Percentiles rank a stretch among this genome's conserved stretches.
Evolutionary conservation across 2,329 filamentous ascomycete species (phyloP).

Genomic region (Magnaporthiopsis incrustans): DNA sequence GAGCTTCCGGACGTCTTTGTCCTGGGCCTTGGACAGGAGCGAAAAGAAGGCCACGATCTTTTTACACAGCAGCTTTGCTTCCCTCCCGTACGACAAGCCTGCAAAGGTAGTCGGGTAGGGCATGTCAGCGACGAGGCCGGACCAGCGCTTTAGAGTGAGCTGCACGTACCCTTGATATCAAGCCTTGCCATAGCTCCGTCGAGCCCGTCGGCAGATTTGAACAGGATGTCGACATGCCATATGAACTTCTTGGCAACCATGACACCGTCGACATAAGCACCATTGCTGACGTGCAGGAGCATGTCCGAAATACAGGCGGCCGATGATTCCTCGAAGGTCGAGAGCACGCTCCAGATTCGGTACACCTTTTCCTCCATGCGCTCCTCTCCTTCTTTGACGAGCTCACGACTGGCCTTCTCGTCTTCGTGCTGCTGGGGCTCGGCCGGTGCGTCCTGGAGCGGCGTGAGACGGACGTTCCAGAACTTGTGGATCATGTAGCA

Average conservation of each 20-base stretch:
- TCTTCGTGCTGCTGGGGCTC: constrained; percentile 17
- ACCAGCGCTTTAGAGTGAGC: neutral
- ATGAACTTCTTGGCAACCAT: constrained; percentile 95
- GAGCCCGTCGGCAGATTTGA: constrained; percentile 78
- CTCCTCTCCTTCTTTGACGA: constrained; percentile 80
- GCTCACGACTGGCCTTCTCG: constrained; percentile 58
- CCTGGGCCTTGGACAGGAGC: constrained; percentile 87
- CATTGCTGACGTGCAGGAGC: constrained; percentile 97
- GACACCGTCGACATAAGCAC: constrained; percentile 89
- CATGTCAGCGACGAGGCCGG: neutral
- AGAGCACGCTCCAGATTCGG: constrained; percentile 95
- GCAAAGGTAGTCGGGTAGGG: neutral
- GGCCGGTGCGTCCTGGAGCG: constrained; percentile 41
- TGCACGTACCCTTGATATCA: constrained; percentile 63
- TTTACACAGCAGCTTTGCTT: constrained; percentile 98
- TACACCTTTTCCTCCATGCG: constrained; percentile 97
- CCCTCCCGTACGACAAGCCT: constrained; percentile 85
- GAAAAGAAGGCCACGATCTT: constrained; percentile 99
- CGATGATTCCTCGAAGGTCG: constrained; percentile 94
- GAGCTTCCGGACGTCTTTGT: constrained; percentile 79
- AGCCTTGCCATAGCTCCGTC: constrained; percentile 62
- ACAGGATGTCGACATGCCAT: constrained; percentile 87
- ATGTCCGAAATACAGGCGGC: constrained; percentile 98
- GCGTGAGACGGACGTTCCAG: constrained; percentile 88
- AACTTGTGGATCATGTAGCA: constrained; percentile 99